Conservation (phyloP, 2,329 filamentous ascomycete genomes). For the Blastomyces parvus region DNA sequence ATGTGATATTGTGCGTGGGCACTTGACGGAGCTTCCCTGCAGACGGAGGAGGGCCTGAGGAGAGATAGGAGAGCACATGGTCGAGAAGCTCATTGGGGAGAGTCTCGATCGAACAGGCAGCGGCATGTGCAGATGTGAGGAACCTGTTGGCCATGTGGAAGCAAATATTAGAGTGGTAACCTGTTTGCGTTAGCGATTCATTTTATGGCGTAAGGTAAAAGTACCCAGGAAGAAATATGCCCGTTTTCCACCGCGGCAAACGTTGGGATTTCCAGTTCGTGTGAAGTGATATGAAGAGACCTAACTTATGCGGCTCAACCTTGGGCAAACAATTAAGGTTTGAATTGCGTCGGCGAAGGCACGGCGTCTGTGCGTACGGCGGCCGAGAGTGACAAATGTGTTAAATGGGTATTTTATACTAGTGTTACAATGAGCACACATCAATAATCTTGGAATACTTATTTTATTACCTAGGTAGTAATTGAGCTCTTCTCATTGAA, state of each 20-base stretch:
- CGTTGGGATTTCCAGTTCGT: neutral
- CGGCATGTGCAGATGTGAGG: neutral
- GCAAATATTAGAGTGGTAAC: neutral
- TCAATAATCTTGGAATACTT: too few species aligned
- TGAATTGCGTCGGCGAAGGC: too few species aligned
- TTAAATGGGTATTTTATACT: too few species aligned
- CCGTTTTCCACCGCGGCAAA: neutral
- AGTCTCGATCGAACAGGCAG: conserved; percentile 15
- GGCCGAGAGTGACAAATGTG: too few species aligned
- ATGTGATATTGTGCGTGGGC: conserved; percentile 39
- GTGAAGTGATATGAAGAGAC: too few species aligned
- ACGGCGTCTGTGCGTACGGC: too few species aligned
- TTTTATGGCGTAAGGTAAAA: neutral
- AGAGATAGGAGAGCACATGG: conserved; percentile 49
- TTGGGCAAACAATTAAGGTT: too few species aligned
- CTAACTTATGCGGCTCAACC: too few species aligned
- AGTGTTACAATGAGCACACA: too few species aligned
- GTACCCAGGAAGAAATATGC: neutral
- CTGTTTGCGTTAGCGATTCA: neutral
- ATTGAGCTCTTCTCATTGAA: too few species aligned
- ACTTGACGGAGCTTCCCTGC: conserved; percentile 41
- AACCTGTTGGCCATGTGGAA: conserved; percentile 4
- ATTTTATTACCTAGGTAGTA: too few species aligned
- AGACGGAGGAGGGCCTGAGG: conserved; percentile 42
- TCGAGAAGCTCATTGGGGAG: conserved; percentile 55